Base-by-base conservation (phyloP, 306 rosid genomes). In the Argentina anserina region DNA sequence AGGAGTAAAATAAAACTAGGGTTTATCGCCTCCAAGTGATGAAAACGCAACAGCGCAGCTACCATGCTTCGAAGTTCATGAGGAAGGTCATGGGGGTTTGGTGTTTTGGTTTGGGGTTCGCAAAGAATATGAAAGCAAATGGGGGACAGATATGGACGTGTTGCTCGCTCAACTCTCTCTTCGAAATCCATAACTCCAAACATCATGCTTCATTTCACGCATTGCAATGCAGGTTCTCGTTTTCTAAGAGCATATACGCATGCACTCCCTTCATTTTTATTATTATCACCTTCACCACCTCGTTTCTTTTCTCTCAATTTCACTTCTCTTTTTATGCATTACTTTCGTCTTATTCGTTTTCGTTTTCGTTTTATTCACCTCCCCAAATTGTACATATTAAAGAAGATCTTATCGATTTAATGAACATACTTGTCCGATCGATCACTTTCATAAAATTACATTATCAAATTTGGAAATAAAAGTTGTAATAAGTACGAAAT, bases 11-110 rank as follows among this genome's bases (percentile, higher is more conserved):
- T 4, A 39, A n/a, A 49, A 28, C 64, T 28, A 58, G 64, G 65
- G 65, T 59, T 14, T 3, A n/a, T 34, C 23, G 47, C 76, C 65
- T 76, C 58, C 84, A 81, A 83, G 81, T 82, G 86, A 84, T 76
- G 39, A 64, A 76, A 77, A 58, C 67, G 61, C 79, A 66, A 28
- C 43, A 64, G 5, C 11, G 18, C 43, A 50, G 50, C 46, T 74
- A 84, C 86, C 90, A 82, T 85, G 92, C 90, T 58, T 82, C 74
- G 89, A 79, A 87, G 89, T 86, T 80, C 84, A 87, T 75, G 89
- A 86, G 82, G 87, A 28, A 42, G 65, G 29, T 23, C 73, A 50
- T 14, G 37, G 67, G 43, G 67, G 67, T 61, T 61, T 33, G 23
- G 66, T 53, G 11, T 17, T 14, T 60, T 12, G 37, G 14, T 21